Evolutionary conservation across 768 basidiomycete genomes (phyloP), one percentile per base, ranked within the genome.

Genomic region (Mycena metata): DNA sequence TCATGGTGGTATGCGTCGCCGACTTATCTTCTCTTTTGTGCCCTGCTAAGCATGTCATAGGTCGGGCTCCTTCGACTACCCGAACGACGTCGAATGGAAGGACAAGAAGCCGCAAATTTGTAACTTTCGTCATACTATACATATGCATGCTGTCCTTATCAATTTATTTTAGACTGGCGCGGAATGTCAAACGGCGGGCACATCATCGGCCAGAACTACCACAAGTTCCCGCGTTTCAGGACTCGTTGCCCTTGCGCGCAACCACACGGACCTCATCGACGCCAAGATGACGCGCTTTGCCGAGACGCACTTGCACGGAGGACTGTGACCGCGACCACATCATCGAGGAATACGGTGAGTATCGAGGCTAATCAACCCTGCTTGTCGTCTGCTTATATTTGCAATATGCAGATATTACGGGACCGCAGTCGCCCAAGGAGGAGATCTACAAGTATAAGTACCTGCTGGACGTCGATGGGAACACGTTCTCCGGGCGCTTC

Each of bases 211-310:
- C 54, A 73, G 15, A 70, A 73, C 54, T 73, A 70, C 56, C 72
- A 69, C 69, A 65, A 60, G 45, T 72, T 72, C 56, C 67, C 70
- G 41, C 70, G 70, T 21, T 72, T 72, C 60, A 67, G 70, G 19
- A n/a, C 54, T 72, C 24, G 56, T 72, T 51, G 67, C 61, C 59
- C 61, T 72, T 19, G 64, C 70, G 30, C 70, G 70, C 23, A 72
- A 65, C 64, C 70, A 72, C 58, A 46, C 67, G 21, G 70, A 72
- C 36, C 67, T 72, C 49, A 66, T 72, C 55, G 70, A 72, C 55
- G 70, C 64, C 9, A 72, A 69, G 67, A 72, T 73, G 69, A 73
- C 72, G 35, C 57, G 54, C 36, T 70, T 73, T 41, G 69, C 66
- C 0, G 69, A 73, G 33, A 26, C 64, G 26, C 72, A 70, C 46